These are phyloP conservation scores for Microthlaspi erraticum DNA, from an alignment of 345 rosid genomes.

Conservation along the genomic window DNA sequence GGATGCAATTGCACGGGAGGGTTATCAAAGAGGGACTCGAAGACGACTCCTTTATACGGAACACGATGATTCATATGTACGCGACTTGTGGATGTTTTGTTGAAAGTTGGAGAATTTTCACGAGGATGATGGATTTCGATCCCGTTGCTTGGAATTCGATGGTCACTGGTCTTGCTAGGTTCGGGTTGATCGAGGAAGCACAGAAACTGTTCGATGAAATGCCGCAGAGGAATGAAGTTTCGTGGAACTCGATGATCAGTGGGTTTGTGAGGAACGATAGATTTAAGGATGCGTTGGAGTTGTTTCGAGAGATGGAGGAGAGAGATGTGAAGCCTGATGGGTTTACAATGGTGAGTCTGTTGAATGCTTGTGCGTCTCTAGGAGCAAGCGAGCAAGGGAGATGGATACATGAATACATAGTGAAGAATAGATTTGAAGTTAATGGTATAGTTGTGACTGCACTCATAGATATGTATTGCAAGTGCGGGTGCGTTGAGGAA, in stretches of 20 bases:
- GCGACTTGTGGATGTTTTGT: constrained; percentile 57
- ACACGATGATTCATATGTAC: constrained; percentile 69
- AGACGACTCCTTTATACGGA: constrained; percentile 60
- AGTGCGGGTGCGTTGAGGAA: constrained; percentile 61
- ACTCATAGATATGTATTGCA: constrained; percentile 78
- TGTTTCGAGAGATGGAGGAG: constrained; percentile 62
- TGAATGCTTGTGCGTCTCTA: constrained; percentile 66
- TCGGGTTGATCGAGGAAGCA: constrained; percentile 61
- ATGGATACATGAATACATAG: constrained; percentile 70
- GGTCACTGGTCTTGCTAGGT: constrained; percentile 65
- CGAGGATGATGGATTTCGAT: constrained; percentile 49
- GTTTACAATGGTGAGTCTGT: constrained; percentile 74
- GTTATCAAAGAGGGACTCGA: constrained; percentile 68
- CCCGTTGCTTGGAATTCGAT: constrained; percentile 76
- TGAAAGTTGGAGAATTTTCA: constrained; percentile 61
- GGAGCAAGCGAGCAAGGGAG: constrained; percentile 76
- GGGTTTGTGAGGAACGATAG: constrained; percentile 69
- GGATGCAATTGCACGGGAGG: constrained; percentile 74
- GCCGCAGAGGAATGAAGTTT: constrained; percentile 49
- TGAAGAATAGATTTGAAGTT: constrained; percentile 50
- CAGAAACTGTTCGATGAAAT: constrained; percentile 60
- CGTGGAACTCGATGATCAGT: constrained; percentile 84
- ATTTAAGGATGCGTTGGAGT: constrained; percentile 59
- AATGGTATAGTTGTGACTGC: constrained; percentile 66
- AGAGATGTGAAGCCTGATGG: constrained; percentile 55